These are phyloP conservation scores for Hypoxylon sp. DNA, from an alignment of 2,329 filamentous ascomycete species.

Conservation along the genomic window DNA sequence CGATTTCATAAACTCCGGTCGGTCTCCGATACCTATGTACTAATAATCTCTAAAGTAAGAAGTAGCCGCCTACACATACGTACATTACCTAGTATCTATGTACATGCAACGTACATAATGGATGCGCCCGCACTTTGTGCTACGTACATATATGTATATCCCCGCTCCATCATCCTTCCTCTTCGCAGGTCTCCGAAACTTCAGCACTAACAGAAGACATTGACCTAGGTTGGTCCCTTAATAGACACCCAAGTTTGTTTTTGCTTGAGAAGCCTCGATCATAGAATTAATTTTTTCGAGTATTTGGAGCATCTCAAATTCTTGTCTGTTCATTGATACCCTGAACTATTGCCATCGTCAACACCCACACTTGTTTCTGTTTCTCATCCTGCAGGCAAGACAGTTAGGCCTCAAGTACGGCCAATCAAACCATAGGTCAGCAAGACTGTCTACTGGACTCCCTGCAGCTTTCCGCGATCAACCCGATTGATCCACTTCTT, in stretches of 20 bases:
- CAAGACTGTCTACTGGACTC: background rate
- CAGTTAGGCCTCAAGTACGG: background rate
- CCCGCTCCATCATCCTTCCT: constrained; percentile 3
- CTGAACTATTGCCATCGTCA: background rate
- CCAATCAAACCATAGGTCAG: background rate
- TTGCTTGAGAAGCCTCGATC: background rate
- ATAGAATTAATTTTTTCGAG: background rate
- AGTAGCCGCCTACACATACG: background rate
- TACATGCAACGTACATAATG: background rate
- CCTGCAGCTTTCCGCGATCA: constrained; percentile 8
- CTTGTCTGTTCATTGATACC: background rate
- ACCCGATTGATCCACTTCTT: constrained; percentile 6
- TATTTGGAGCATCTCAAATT: background rate
- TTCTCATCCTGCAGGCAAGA: background rate
- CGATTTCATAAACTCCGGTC: background rate
- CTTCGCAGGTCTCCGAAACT: background rate
- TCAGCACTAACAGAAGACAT: background rate
- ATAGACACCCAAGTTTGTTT: background rate
- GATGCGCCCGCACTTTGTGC: constrained; percentile 30
- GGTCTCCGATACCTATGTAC: background rate
- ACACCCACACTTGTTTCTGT: background rate
- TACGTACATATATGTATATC: constrained; percentile 3
- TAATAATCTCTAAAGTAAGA: background rate
- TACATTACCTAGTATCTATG: background rate
- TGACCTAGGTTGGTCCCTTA: background rate